A percentile compares a stretch with the other conserved stretches of the same genome.
phyloP scores from a whole-genome alignment of 495 filamentous ascomycete genomes.

The Margaritispora aquatica region DNA sequence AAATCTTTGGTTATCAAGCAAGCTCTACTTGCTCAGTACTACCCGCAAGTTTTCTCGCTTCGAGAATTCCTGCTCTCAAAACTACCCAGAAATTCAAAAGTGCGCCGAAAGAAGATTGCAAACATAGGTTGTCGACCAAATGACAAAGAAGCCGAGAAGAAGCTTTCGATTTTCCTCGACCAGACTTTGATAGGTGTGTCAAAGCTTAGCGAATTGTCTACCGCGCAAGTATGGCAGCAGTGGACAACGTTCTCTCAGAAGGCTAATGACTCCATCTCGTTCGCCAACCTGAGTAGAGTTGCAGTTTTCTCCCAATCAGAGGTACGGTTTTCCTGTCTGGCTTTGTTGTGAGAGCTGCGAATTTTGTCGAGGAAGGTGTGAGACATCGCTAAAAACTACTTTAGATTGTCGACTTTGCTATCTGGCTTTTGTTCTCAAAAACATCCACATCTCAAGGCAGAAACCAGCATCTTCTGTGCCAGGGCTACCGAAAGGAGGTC shows the following conservation, averaged over 20 bases:
- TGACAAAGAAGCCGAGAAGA: constrained; percentile 27
- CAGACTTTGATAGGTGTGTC: constrained; percentile 56
- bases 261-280: constrained; percentile 41
- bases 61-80: constrained; percentile 61
- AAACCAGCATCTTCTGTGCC: constrained; percentile 68
- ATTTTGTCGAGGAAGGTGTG: neutral
- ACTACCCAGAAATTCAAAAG: constrained; percentile 37
- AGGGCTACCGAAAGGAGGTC: constrained; percentile 54
- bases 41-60: constrained; percentile 58
- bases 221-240: constrained; percentile 42
- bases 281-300: constrained; percentile 37
- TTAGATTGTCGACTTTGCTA: constrained; percentile 79
- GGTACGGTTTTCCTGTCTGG: constrained; percentile 35
- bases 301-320: constrained; percentile 49
- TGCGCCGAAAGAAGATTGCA: constrained; percentile 38
- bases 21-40: constrained; percentile 70
- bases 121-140: constrained; percentile 11
- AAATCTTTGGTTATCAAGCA: constrained; percentile 37
- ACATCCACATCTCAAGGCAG: constrained; percentile 33
- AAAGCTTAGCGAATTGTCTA: constrained; percentile 26
- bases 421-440: constrained; percentile 67
- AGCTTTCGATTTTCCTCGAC: constrained; percentile 56
- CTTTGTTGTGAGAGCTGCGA: neutral
- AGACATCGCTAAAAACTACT: neutral
- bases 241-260: constrained; percentile 65